Evolutionary conservation across 192 early-diverging fungal genomes (phyloP), one percentile per base, ranked within the genome.

Genomic region (Linnemannia zychae): DNA sequence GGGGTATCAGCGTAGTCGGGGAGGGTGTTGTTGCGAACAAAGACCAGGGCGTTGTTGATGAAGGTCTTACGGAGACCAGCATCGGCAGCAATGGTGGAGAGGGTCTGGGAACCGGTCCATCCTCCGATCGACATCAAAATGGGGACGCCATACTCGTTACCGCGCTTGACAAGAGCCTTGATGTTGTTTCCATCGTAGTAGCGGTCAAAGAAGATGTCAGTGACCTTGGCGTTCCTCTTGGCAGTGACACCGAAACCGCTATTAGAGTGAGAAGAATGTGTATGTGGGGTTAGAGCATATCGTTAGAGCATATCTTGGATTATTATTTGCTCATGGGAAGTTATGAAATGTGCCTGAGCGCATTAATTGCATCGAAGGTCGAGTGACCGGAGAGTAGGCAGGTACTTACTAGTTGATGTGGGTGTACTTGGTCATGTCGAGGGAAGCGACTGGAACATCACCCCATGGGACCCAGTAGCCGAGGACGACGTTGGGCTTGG

Each of bases 31-130:
- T 78, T 79, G 60, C 81, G 83, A 68, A 91, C 88, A 83, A 81
- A 90, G 84, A 87, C 76, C 75, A 91, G 69, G 52, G 93, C 93
- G 67, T 91, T 86, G n/a, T 90, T 86, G 36, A 93, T 91, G 47
- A 95, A 89, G 18, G 82, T 79, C 13, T 89, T 91, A 28, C 94
- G 90, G 52, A 88, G 87, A 24, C 79, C 86, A 11, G 83, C 20
- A 34, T 87, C 86, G n/a, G 88, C 84, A 67, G 90, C 90, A 75
- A 95, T 91, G 2, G 88, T 71, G 16, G 91, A 93, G 71, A 95
- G 89, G 18, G 87, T 86, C 79, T 94, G 90, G 2, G 93, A 94
- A 22, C 95, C 94, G 18, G 92, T 94, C 95, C 95, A 96, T 24
- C 95, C 95, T 71, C 95, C 95, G 33, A 95, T 88, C 11, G 92